Percentiles rank a stretch among this genome's conserved stretches.
These are phyloP conservation scores for Mycothermus thermophilus DNA, from an alignment of 495 filamentous ascomycete genomes.

Conservation along the genomic window DNA sequence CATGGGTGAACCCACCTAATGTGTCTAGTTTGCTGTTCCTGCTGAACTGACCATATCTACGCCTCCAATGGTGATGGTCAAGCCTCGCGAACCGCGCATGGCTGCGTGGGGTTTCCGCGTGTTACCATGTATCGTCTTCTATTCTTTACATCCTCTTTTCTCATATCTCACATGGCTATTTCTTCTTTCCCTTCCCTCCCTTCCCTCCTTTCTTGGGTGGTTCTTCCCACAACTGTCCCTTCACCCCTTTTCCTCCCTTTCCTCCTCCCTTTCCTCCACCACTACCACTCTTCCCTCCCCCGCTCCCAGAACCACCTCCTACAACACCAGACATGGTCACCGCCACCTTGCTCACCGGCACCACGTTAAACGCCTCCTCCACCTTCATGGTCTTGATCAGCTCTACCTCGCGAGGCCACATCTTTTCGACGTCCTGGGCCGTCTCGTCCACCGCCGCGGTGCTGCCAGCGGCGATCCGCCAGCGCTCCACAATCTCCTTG, in stretches of 20 bases:
- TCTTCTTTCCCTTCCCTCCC: constrained; percentile 12
- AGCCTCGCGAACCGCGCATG: too few species aligned
- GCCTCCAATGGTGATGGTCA: too few species aligned
- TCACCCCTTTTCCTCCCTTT: constrained; percentile 3
- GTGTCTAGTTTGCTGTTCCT: too few species aligned
- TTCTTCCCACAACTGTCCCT: too few species aligned
- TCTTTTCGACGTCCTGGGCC: constrained; percentile 50
- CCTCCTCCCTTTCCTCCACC: constrained; percentile 5
- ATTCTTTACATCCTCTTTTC: too few species aligned
- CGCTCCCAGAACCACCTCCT: constrained; percentile 26
- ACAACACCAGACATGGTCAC: constrained; percentile 53
- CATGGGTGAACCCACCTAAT: too few species aligned
- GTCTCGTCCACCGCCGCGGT: constrained; percentile 45
- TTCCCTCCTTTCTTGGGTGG: constrained; percentile 1
- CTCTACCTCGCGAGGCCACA: constrained; percentile 73
- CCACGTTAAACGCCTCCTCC: constrained; percentile 62
- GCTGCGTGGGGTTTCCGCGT: too few species aligned
- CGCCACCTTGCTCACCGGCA: constrained; percentile 77
- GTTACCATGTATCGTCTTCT: too few species aligned
- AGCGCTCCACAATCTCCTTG: constrained; percentile 67
- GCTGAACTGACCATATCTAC: too few species aligned
- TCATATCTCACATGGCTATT: not conserved
- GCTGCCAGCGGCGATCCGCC: constrained; percentile 48
- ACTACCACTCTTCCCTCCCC: constrained; percentile 23
- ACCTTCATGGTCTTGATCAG: constrained; percentile 67